Percentiles rank a stretch among this genome's conserved stretches.
Conservation (phyloP, 1,284 basidiomycete species). For the Cystobasidium slooffiae region DNA sequence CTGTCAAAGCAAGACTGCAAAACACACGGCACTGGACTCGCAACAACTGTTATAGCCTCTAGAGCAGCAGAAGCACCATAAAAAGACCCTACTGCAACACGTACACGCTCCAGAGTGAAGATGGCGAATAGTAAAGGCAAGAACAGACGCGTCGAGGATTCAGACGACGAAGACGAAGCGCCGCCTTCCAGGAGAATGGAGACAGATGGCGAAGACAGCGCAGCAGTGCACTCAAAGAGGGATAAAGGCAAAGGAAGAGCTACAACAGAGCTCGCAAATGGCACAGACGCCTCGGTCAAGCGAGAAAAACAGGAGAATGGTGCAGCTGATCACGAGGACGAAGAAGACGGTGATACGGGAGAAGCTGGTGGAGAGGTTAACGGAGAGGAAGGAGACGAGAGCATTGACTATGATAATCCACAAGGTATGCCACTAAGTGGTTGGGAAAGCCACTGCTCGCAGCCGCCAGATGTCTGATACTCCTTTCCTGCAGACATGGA, state of each 20-base stretch:
- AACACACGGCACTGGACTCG: too few relatives aligned
- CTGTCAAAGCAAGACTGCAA: too few relatives aligned
- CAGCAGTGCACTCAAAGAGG: background rate
- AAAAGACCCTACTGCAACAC: background rate
- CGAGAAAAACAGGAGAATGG: conserved; percentile 29
- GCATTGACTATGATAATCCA: conserved; percentile 15
- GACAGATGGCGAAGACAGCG: conserved; percentile 15
- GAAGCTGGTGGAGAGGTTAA: conserved; percentile 12
- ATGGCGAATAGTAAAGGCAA: conserved; percentile 38
- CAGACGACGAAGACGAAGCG: conserved; percentile 29
- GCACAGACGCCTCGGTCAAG: background rate
- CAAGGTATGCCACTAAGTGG: conserved; percentile 42
- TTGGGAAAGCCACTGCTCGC: background rate
- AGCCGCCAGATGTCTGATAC: background rate
- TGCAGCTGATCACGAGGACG: conserved; percentile 27
- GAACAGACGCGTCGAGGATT: conserved; percentile 24
- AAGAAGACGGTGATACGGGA: conserved; percentile 1
- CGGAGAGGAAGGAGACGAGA: conserved; percentile 31
- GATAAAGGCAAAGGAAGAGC: conserved; percentile 39
- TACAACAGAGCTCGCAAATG: background rate
- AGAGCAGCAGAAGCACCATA: too few relatives aligned
- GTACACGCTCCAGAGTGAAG: background rate
- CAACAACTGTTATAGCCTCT: too few relatives aligned
- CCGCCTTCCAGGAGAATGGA: background rate
- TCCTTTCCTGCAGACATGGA: conserved; percentile 1